Conservation (phyloP, 495 filamentous ascomycete genomes). For the Usnea hakonensis region DNA sequence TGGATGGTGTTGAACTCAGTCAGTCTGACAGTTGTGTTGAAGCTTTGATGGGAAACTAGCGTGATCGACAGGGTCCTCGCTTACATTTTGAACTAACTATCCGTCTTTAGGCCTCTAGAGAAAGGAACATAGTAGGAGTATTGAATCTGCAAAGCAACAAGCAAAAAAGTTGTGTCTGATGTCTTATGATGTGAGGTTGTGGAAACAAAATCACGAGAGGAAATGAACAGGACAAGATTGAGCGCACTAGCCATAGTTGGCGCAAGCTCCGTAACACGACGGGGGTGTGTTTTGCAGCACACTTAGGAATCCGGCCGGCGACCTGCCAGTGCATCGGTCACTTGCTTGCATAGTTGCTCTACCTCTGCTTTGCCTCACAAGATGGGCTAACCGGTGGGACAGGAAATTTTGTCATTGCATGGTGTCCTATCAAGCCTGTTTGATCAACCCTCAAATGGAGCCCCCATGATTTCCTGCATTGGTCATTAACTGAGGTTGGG, state of each 20-base stretch:
- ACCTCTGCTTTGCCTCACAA: background rate
- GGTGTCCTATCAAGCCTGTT: background rate
- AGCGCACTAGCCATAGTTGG: background rate
- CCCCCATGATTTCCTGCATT: background rate
- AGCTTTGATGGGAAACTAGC: background rate
- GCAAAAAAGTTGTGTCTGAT: background rate
- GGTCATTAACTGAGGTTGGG: background rate
- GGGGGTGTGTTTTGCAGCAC: background rate
- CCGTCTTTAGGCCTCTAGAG: background rate
- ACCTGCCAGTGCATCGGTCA: background rate
- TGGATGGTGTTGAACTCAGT: background rate
- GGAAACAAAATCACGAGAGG: background rate
- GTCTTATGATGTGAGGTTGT: background rate
- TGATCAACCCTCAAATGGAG: background rate
- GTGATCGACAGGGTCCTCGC: conserved; percentile 1
- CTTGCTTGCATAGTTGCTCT: background rate
- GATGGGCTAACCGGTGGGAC: background rate
- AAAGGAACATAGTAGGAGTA: background rate
- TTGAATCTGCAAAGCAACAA: background rate
- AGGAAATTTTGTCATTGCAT: background rate
- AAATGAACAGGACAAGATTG: background rate
- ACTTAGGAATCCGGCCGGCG: background rate
- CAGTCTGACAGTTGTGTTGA: background rate
- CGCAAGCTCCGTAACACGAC: background rate
- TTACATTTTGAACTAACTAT: background rate